Evolutionary conservation across 106 monocot genomes (phyloP).

Genomic region (Agapanthus africanus): DNA sequence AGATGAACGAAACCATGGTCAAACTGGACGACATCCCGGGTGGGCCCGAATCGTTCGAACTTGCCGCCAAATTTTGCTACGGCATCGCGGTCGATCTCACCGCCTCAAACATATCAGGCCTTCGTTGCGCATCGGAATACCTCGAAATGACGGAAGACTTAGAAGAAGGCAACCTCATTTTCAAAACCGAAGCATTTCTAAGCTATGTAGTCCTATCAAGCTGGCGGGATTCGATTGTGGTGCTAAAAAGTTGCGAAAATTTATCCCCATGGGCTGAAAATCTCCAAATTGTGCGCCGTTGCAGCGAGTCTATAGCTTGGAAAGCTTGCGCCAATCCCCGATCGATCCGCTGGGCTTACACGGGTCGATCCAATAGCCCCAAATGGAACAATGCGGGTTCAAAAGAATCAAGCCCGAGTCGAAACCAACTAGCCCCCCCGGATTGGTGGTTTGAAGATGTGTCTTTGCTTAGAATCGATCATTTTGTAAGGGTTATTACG

Average conservation of each 20-base stretch:
- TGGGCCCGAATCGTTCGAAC: slow-evolving; percentile 74
- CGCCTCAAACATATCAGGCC: slow-evolving; percentile 73
- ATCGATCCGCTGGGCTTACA: slow-evolving; percentile 73
- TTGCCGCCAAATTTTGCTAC: slow-evolving; percentile 94
- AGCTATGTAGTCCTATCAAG: slow-evolving; percentile 89
- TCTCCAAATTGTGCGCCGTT: slow-evolving; percentile 83
- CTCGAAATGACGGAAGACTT: slow-evolving; percentile 95
- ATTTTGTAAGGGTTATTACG: slow-evolving; percentile 76
- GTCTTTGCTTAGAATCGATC: slow-evolving; percentile 69
- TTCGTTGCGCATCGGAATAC: slow-evolving; percentile 85
- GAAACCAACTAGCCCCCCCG: slow-evolving; percentile 32
- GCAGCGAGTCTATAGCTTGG: slow-evolving; percentile 95
- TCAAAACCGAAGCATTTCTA: slow-evolving; percentile 94
- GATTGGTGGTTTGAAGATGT: slow-evolving; percentile 99
- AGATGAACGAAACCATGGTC: slow-evolving; percentile 18
- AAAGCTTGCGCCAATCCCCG: slow-evolving; percentile 81
- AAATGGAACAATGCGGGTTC: slow-evolving; percentile 43
- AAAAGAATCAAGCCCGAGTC: slow-evolving; percentile 56
- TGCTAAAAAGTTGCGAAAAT: slow-evolving; percentile 76
- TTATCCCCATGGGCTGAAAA: slow-evolving; percentile 96
- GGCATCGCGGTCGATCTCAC: slow-evolving; percentile 85
- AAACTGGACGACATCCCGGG: slow-evolving; percentile 77
- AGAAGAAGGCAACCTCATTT: slow-evolving; percentile 91
- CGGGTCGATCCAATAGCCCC: slow-evolving; percentile 38
- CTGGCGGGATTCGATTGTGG: slow-evolving; percentile 84